A percentile compares a stretch with the other conserved stretches of the same genome.
Evolutionary conservation across 2,329 filamentous ascomycete genomes (phyloP).

Genomic region (Pezicula radicicola): DNA sequence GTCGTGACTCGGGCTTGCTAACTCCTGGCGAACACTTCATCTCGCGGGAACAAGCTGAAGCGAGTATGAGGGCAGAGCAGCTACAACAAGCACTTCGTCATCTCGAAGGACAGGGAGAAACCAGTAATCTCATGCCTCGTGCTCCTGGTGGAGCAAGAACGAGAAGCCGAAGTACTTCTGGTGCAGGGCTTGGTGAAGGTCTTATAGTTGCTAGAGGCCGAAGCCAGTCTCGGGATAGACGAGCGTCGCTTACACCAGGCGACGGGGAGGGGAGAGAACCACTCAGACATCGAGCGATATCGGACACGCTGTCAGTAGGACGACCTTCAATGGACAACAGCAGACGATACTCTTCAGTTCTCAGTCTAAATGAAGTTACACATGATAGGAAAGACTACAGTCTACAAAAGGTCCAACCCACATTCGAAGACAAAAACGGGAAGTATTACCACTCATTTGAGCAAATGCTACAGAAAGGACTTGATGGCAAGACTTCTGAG

Average conservation of each 20-base stretch:
- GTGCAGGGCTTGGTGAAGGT: neutral
- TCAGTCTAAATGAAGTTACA: conserved; percentile 55
- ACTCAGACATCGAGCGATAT: neutral
- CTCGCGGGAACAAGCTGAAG: neutral
- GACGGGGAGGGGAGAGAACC: neutral
- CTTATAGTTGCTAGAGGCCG: neutral
- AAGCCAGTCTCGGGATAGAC: neutral
- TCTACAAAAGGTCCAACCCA: conserved; percentile 64
- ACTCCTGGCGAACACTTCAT: neutral
- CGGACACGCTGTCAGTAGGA: conserved; percentile 8
- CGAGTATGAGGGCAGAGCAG: neutral
- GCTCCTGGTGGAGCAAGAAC: neutral
- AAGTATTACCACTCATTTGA: conserved; percentile 57
- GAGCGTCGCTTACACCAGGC: neutral
- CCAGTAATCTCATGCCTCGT: neutral
- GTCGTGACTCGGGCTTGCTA: neutral
- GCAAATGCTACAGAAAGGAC: conserved; percentile 45
- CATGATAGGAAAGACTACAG: conserved; percentile 58
- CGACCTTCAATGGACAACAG: conserved; percentile 1
- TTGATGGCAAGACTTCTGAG: conserved; percentile 49
- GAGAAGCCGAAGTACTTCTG: neutral
- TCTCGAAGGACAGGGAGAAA: neutral
- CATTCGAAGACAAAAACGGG: conserved; percentile 62
- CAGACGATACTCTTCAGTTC: conserved; percentile 36
- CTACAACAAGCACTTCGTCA: neutral